phyloP scores from a whole-genome alignment of 495 filamentous ascomycete species.

The Lasiosphaeria hispida region DNA sequence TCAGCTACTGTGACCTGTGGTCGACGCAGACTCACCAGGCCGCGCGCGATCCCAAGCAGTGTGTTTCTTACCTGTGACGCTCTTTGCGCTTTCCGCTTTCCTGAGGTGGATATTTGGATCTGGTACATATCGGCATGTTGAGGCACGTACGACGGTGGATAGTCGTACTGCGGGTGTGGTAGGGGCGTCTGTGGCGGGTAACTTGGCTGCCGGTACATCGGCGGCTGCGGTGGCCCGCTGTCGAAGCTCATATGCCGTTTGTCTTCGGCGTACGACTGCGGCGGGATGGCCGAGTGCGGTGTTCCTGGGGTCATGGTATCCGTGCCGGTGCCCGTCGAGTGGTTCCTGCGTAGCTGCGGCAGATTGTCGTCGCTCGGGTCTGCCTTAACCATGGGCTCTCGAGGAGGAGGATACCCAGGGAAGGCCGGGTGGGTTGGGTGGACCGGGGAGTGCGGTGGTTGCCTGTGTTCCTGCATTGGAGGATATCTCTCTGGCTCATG shows the following conservation, averaged over 20 bases:
- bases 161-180: constrained; percentile 46
- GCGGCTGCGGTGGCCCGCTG: constrained; percentile 34
- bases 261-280: constrained; percentile 38
- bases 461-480: constrained; percentile 50
- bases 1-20: constrained; percentile 21
- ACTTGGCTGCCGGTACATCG: constrained; percentile 43
- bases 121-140: constrained; percentile 32
- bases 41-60: neutral
- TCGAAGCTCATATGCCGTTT: constrained; percentile 50
- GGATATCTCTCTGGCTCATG: constrained; percentile 49
- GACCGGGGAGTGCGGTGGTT: constrained; percentile 47
- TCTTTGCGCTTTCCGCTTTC: constrained; percentile 50
- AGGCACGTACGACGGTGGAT: constrained; percentile 30
- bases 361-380: constrained; percentile 47
- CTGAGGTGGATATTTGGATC: constrained; percentile 32
- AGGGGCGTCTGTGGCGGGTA: constrained; percentile 46
- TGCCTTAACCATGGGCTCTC: constrained; percentile 50
- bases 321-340: constrained; percentile 41
- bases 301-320: constrained; percentile 39
- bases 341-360: constrained; percentile 43
- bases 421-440: constrained; percentile 36
- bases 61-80: constrained; percentile 48
- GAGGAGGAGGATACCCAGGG: constrained; percentile 32
- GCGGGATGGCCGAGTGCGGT: constrained; percentile 30
- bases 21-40: too few species aligned